Evolutionary conservation across 495 filamentous ascomycete species (phyloP).

Genomic region (Penicillium bialowiezense): DNA sequence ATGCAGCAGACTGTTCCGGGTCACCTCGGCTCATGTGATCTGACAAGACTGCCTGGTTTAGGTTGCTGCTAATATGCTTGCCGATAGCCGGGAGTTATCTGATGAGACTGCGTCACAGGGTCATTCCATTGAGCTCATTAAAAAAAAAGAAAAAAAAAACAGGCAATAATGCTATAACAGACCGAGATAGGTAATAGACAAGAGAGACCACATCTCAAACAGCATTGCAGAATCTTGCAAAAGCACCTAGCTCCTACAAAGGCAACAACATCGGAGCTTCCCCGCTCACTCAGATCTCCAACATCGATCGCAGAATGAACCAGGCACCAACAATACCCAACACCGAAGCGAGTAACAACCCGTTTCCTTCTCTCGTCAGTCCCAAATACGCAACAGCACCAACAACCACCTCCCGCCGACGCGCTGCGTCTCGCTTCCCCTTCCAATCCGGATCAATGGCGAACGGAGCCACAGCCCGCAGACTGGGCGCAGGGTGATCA

Average conservation of each 20-base stretch:
- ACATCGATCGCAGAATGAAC: conserved; percentile 39
- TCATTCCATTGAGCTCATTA: neutral
- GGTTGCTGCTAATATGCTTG: neutral
- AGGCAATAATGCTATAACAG: neutral
- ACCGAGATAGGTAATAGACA: neutral
- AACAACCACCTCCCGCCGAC: conserved; percentile 56
- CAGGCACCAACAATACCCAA: conserved; percentile 46
- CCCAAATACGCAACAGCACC: conserved; percentile 55
- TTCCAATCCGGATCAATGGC: conserved; percentile 52
- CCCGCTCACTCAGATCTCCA: conserved; percentile 16
- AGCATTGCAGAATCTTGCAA: conserved; percentile 2
- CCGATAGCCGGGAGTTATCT: conserved; percentile 1
- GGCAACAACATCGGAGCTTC: too few relatives aligned
- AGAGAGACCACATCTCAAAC: neutral
- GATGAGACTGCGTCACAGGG: neutral
- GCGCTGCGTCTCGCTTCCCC: conserved; percentile 44
- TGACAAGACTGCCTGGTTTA: neutral
- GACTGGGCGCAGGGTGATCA: conserved; percentile 19
- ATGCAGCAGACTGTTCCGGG: conserved; percentile 15
- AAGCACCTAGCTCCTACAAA: conserved; percentile 1
- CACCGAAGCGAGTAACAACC: conserved; percentile 42
- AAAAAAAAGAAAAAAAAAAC: neutral
- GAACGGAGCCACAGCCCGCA: conserved; percentile 46
- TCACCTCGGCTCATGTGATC: conserved; percentile 16
- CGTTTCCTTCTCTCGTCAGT: conserved; percentile 60